phyloP scores from a whole-genome alignment of 2,329 filamentous ascomycete species.

The Aureobasidium sp. region DNA sequence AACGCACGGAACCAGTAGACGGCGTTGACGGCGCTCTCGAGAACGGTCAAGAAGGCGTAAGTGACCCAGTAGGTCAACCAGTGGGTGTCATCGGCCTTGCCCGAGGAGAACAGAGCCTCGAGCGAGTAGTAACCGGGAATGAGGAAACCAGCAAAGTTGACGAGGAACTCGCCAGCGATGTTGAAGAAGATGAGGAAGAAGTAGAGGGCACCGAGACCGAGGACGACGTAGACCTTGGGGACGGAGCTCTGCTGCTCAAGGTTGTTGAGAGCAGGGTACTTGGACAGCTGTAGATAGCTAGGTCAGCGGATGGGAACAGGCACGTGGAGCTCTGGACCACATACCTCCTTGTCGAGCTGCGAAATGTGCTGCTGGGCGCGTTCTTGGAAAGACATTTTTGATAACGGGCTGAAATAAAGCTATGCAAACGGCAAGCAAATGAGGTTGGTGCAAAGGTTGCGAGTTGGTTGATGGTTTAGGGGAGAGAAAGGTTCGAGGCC shows the following conservation, averaged over 20 bases:
- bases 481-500: neutral
- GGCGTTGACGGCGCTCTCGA: slow-evolving; percentile 74
- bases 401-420: neutral
- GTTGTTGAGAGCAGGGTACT: slow-evolving; percentile 76
- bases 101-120: slow-evolving; percentile 62
- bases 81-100: slow-evolving; percentile 73
- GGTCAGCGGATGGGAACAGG: slow-evolving; percentile 14
- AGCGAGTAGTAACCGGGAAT: slow-evolving; percentile 81
- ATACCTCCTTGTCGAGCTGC: slow-evolving; percentile 75
- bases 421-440: slow-evolving; percentile 10
- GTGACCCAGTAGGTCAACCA: slow-evolving; percentile 80
- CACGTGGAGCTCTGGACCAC: slow-evolving; percentile 23
- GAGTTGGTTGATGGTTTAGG: neutral
- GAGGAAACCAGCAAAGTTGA: slow-evolving; percentile 77
- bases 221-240: slow-evolving; percentile 76
- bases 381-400: slow-evolving; percentile 63
- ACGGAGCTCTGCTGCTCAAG: slow-evolving; percentile 76
- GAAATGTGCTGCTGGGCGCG: slow-evolving; percentile 68
- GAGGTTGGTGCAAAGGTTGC: neutral
- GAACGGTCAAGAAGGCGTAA: slow-evolving; percentile 71
- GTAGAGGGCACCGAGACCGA: slow-evolving; percentile 69
- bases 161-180: slow-evolving; percentile 78
- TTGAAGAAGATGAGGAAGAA: slow-evolving; percentile 92
- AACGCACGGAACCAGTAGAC: slow-evolving; percentile 74
- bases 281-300: slow-evolving; percentile 57